These are phyloP conservation scores for Gaeumannomyces tritici DNA, from an alignment of 2,329 filamentous ascomycete genomes.

Conservation along the genomic window DNA sequence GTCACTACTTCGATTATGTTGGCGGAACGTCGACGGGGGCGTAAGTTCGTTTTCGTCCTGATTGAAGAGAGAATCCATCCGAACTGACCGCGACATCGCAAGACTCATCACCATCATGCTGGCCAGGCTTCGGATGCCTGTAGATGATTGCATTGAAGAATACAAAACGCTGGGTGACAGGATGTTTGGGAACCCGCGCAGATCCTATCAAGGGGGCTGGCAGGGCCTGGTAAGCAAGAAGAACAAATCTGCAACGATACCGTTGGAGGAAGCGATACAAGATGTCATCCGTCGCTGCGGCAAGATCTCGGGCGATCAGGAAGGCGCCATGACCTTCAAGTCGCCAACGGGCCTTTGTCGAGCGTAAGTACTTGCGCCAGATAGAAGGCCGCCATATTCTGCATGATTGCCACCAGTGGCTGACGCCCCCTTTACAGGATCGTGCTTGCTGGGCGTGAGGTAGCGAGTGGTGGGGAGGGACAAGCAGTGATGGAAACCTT, in stretches of 20 bases:
- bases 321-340: not conserved
- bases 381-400: too few relatives aligned
- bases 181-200: not conserved
- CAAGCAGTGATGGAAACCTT: too few relatives aligned
- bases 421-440: not conserved
- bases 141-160: not conserved
- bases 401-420: too few relatives aligned
- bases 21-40: not conserved
- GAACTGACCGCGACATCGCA: too few relatives aligned
- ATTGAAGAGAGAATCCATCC: too few relatives aligned
- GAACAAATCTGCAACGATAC: not conserved
- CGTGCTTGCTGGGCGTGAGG: not conserved
- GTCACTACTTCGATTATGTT: not conserved
- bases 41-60: not conserved
- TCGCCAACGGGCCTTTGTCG: not conserved
- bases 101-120: not conserved
- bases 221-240: not conserved
- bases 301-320: not conserved
- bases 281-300: not conserved
- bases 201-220: not conserved
- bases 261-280: not conserved
- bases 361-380: not conserved
- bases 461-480: too few relatives aligned
- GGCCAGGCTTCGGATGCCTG: not conserved
- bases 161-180: not conserved